A percentile compares a stretch with the other conserved stretches of the same genome.
Evolutionary conservation across 768 basidiomycete genomes (phyloP).

Genomic region (Lentinula boryana): DNA sequence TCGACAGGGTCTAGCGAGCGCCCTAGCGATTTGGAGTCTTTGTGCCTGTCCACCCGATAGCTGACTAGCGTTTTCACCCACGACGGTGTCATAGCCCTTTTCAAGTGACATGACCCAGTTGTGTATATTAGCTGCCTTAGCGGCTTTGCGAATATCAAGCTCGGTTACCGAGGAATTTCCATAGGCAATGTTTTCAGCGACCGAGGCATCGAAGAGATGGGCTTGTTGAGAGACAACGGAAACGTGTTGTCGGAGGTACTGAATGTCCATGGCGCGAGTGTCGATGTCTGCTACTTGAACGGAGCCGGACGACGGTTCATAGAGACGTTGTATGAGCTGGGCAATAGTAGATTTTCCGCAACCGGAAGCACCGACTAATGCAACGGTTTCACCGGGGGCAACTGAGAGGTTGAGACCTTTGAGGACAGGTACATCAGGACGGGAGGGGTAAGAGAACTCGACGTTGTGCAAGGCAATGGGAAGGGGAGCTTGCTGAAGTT

Average conservation of each 20-base stretch:
- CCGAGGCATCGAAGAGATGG: constrained; percentile 82
- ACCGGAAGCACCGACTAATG: constrained; percentile 87
- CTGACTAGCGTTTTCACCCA: constrained; percentile 89
- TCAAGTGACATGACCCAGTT: constrained; percentile 79
- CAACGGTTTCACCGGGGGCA: constrained; percentile 75
- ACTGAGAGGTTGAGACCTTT: constrained; percentile 62
- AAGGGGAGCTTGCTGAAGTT: background rate
- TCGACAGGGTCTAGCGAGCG: constrained; percentile 67
- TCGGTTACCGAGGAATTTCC: constrained; percentile 46
- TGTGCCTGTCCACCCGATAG: constrained; percentile 96
- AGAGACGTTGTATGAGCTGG: constrained; percentile 62
- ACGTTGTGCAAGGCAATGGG: constrained; percentile 60
- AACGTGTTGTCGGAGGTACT: constrained; percentile 79
- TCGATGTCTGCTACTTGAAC: constrained; percentile 54
- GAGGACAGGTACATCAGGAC: constrained; percentile 64
- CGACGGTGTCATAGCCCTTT: constrained; percentile 77
- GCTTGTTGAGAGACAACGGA: constrained; percentile 86
- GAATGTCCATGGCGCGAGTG: constrained; percentile 54
- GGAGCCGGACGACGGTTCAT: constrained; percentile 66
- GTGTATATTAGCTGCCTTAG: constrained; percentile 75
- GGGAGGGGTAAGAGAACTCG: constrained; percentile 79
- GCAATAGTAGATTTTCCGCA: constrained; percentile 92
- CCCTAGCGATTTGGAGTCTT: constrained; percentile 86
- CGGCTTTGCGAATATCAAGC: constrained; percentile 62
- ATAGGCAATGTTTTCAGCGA: constrained; percentile 88